Evolutionary conservation across 2,329 filamentous ascomycete species (phyloP).

Genomic region (Cladosporium sp.): DNA sequence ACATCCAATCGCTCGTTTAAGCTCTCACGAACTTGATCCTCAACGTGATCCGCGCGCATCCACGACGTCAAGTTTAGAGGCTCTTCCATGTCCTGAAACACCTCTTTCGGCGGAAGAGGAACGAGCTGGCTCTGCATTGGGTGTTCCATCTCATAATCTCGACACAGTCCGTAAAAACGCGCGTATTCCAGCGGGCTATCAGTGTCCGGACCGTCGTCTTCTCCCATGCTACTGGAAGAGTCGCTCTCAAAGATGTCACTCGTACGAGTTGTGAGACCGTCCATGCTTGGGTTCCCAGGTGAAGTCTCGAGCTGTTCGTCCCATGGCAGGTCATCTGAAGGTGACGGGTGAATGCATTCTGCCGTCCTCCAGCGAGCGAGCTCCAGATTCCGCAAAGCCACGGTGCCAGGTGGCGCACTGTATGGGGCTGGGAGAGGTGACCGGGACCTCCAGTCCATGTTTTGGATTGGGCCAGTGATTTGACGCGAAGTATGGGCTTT

Average conservation of each 20-base stretch:
- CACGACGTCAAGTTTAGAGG: background rate
- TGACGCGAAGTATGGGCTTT: too few relatives aligned
- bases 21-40: background rate
- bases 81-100: background rate
- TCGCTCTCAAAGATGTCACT: background rate
- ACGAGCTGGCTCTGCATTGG: background rate
- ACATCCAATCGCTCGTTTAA: constrained; percentile 22
- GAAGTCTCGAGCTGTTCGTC: background rate
- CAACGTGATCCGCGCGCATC: background rate
- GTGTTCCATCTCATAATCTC: background rate
- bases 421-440: background rate
- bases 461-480: too few relatives aligned
- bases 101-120: background rate
- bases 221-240: background rate
- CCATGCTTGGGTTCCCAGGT: background rate
- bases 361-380: background rate
- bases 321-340: background rate
- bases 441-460: background rate
- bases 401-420: background rate
- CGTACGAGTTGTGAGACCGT: background rate
- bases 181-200: constrained; percentile 5
- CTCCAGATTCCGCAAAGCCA: background rate
- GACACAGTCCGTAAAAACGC: background rate
- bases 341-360: too few relatives aligned
- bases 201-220: background rate